Conservation (phyloP, 1,139 yeast species). For the Geotrichum bryndzae region DNA sequence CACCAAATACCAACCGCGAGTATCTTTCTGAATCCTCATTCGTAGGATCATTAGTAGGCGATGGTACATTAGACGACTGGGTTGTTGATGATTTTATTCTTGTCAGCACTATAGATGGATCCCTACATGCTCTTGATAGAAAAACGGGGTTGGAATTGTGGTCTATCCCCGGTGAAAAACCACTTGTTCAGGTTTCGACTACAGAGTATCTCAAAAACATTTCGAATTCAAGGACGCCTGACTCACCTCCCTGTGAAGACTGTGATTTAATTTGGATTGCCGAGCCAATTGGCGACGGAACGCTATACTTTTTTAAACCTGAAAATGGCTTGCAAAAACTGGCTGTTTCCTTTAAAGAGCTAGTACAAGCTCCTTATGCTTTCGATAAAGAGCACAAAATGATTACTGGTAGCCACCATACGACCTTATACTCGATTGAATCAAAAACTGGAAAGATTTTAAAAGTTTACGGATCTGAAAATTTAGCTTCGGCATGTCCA, state of each 20-base stretch:
- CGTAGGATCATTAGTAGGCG: constrained; percentile 3
- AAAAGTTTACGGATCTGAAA: constrained; percentile 54
- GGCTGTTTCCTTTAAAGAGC: constrained; percentile 73
- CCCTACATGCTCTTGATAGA: constrained; percentile 74
- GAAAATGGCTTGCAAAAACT: constrained; percentile 70
- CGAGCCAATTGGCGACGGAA: constrained; percentile 85
- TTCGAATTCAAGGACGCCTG: background rate
- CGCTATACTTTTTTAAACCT: constrained; percentile 78
- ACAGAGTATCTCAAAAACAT: constrained; percentile 11
- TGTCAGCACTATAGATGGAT: constrained; percentile 84
- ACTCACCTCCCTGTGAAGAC: constrained; percentile 28
- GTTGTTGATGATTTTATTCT: constrained; percentile 55
- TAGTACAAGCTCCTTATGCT: constrained; percentile 72
- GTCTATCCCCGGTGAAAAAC: constrained; percentile 54
- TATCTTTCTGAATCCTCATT: background rate
- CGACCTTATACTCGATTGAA: constrained; percentile 72
- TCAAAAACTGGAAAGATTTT: constrained; percentile 71
- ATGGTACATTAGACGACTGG: constrained; percentile 45
- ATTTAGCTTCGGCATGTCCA: constrained; percentile 25
- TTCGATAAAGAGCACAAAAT: constrained; percentile 75
- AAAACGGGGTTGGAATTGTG: constrained; percentile 71
- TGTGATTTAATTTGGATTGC: constrained; percentile 64
- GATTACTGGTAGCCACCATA: constrained; percentile 77
- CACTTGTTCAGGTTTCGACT: constrained; percentile 31
- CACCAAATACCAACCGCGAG: background rate